These are phyloP conservation scores for Agrocybe pediades DNA, from an alignment of 768 basidiomycete species.

Conservation along the genomic window DNA sequence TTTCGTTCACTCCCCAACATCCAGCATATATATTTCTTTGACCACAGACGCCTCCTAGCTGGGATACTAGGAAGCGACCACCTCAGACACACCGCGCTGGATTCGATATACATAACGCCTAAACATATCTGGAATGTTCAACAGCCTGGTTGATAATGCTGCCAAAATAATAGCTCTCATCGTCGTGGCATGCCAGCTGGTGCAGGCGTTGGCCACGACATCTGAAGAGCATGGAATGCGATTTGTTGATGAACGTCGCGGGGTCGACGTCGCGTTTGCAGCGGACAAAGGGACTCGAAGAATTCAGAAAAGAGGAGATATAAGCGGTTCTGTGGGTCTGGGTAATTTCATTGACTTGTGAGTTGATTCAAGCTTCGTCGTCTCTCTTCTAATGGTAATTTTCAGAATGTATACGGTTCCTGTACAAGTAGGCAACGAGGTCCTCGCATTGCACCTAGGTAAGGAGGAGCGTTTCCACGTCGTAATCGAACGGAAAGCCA, in stretches of 20 bases:
- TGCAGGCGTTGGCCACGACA: conserved; percentile 6
- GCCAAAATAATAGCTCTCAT: neutral
- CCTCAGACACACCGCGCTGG: neutral
- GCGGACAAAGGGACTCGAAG: neutral
- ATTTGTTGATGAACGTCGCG: neutral
- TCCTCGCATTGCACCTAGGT: conserved; percentile 34
- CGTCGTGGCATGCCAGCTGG: neutral
- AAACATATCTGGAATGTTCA: conserved; percentile 3
- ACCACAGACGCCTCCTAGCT: neutral
- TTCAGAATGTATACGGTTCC: conserved; percentile 37
- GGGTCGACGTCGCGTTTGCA: neutral
- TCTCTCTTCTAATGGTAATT: neutral
- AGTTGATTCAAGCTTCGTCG: conserved; percentile 7
- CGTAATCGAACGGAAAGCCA: neutral
- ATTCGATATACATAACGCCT: neutral
- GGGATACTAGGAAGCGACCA: neutral
- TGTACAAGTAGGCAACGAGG: conserved; percentile 31
- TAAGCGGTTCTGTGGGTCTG: conserved; percentile 34
- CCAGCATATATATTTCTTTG: neutral
- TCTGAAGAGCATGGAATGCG: conserved; percentile 17
- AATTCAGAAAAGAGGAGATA: conserved; percentile 24
- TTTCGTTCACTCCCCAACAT: neutral
- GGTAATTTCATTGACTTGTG: conserved; percentile 40
- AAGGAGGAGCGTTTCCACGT: neutral
- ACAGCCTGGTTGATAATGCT: conserved; percentile 1